Percentiles rank a stretch among this genome's conserved stretches.
These are phyloP conservation scores for Ceratobasidium sp. DNA, from an alignment of 1,284 basidiomycete genomes.

Conservation along the genomic window DNA sequence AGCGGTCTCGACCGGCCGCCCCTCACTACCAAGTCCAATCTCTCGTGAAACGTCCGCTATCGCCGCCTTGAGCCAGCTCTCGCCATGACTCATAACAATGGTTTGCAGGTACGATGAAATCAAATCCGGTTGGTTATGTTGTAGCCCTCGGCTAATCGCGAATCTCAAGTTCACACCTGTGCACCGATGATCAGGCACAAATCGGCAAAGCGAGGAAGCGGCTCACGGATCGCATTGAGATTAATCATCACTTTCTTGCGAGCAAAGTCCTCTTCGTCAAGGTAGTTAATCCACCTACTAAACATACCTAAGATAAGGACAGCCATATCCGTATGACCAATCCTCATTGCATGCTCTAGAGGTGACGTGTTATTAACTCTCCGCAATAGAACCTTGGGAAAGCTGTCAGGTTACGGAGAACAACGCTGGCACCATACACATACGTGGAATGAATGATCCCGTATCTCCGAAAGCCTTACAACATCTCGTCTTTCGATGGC, in stretches of 20 bases:
- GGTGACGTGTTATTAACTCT: constrained; percentile 53
- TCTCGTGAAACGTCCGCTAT: constrained; percentile 35
- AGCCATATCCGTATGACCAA: constrained; percentile 75
- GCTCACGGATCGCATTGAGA: constrained; percentile 73
- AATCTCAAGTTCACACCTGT: constrained; percentile 78
- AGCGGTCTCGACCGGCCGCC: constrained; percentile 72
- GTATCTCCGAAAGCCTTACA: constrained; percentile 54
- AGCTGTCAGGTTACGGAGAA: constrained; percentile 23
- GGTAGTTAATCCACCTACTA: constrained; percentile 78
- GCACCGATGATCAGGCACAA: constrained; percentile 1
- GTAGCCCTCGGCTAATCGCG: constrained; percentile 80
- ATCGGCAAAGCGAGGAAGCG: neutral
- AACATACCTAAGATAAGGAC: constrained; percentile 80
- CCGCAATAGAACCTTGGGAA: constrained; percentile 67
- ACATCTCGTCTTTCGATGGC: constrained; percentile 77
- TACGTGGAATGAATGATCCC: constrained; percentile 79
- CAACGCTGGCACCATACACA: constrained; percentile 45
- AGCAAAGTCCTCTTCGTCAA: constrained; percentile 72
- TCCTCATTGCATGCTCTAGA: constrained; percentile 79
- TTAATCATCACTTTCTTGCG: constrained; percentile 68
- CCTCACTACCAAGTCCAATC: constrained; percentile 54
- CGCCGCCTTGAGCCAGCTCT: constrained; percentile 68
- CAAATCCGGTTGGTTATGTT: constrained; percentile 76
- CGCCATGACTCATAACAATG: constrained; percentile 85
- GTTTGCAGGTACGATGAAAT: constrained; percentile 84